phyloP scores from a whole-genome alignment of 805 yeast genomes.

The Soucietia sequanensis region DNA sequence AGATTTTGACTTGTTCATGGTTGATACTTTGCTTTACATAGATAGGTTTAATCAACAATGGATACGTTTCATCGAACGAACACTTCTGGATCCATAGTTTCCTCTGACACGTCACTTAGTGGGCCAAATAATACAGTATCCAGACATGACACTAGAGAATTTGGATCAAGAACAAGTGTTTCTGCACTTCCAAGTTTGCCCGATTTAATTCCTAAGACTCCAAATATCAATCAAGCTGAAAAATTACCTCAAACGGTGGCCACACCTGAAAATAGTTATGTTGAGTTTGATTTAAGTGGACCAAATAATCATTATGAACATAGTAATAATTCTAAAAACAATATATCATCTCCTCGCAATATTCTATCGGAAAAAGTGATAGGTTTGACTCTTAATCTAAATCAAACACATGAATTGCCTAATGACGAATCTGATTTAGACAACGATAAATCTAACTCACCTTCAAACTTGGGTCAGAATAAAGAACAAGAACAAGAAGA shows the following conservation, averaged over 20 bases:
- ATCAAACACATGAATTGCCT: not conserved
- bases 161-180: constrained; percentile 18
- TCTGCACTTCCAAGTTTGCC: constrained; percentile 23
- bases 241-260: not conserved
- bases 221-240: not conserved
- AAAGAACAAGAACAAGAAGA: constrained; percentile 4
- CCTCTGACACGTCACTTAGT: constrained; percentile 8
- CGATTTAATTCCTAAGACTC: not conserved
- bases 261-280: constrained; percentile 16
- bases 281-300: constrained; percentile 29
- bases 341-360: not conserved
- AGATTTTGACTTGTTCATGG: not conserved
- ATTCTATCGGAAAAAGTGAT: constrained; percentile 5
- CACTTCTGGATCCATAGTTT: constrained; percentile 7
- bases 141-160: constrained; percentile 1
- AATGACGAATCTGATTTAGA: not conserved
- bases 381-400: not conserved
- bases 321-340: constrained; percentile 1
- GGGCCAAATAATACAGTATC: not conserved
- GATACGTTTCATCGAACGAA: constrained; percentile 4
- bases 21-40: not conserved
- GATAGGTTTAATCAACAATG: not conserved
- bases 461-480: too few relatives aligned
- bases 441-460: not conserved
- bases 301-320: too few relatives aligned